A percentile compares a stretch with the other conserved stretches of the same genome.
These are phyloP conservation scores for Tulasnella sp. DNA, from an alignment of 768 basidiomycete genomes.

Conservation along the genomic window DNA sequence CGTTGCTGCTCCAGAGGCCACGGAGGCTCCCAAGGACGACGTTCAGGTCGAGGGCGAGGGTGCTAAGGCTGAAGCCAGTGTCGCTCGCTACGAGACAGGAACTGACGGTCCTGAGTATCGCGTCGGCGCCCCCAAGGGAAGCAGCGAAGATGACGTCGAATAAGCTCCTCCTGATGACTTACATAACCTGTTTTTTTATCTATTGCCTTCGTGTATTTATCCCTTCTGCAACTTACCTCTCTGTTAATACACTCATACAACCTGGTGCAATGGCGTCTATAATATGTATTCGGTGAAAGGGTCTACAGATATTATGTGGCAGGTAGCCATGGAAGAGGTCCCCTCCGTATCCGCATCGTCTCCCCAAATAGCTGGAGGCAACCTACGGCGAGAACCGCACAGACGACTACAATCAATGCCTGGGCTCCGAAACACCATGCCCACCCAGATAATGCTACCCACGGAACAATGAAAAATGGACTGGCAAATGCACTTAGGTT, in stretches of 20 bases:
- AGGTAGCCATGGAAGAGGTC: conserved; percentile 26
- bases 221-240: not conserved
- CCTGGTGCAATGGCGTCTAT: not conserved
- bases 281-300: not conserved
- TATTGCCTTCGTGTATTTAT: conserved; percentile 16
- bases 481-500: conserved; percentile 36
- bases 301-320: not conserved
- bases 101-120: conserved; percentile 24
- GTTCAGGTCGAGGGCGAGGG: conserved; percentile 27
- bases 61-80: conserved; percentile 26
- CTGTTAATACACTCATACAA: not conserved
- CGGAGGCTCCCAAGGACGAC: conserved; percentile 19
- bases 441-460: conserved; percentile 35
- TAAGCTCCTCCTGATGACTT: not conserved
- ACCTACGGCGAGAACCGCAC: conserved; percentile 26
- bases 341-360: conserved; percentile 20
- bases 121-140: conserved; percentile 7
- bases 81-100: conserved; percentile 25
- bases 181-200: not conserved
- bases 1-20: conserved; percentile 23
- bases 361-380: conserved; percentile 32
- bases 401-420: conserved; percentile 31
- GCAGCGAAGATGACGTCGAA: conserved; percentile 26
- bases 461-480: conserved; percentile 37
- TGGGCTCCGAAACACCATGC: conserved; percentile 37